Evolutionary conservation across 768 basidiomycete species (phyloP).

Genomic region (Pulveroboletus frians): DNA sequence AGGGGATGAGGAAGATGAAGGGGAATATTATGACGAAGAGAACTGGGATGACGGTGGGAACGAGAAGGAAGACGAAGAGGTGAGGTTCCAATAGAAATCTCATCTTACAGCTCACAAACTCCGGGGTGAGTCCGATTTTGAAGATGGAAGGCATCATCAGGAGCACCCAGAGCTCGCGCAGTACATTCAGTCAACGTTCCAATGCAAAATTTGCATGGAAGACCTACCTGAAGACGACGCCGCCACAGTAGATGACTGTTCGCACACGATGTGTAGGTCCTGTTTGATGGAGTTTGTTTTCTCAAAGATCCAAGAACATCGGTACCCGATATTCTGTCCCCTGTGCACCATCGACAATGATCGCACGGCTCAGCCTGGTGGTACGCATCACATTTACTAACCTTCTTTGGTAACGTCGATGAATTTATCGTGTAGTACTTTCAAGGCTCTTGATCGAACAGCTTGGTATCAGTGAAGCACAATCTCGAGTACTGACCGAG

Average conservation of each 20-base stretch:
- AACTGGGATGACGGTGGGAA: too few relatives aligned
- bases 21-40: too few relatives aligned
- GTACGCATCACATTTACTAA: constrained; percentile 20
- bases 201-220: constrained; percentile 46
- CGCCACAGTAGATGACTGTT: constrained; percentile 36
- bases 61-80: too few relatives aligned
- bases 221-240: too few relatives aligned
- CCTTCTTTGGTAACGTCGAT: background rate
- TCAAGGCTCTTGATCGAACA: constrained; percentile 37
- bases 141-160: constrained; percentile 34
- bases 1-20: too few relatives aligned
- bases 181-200: constrained; percentile 34
- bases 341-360: constrained; percentile 37
- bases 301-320: constrained; percentile 46
- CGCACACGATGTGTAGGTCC: constrained; percentile 49
- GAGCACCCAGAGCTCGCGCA: constrained; percentile 31
- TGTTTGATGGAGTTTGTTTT: constrained; percentile 43
- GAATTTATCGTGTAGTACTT: constrained; percentile 30
- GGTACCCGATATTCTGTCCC: constrained; percentile 60
- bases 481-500: constrained; percentile 39
- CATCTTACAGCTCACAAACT: constrained; percentile 21
- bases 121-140: constrained; percentile 38
- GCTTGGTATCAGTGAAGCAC: constrained; percentile 41
- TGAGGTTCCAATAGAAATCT: too few relatives aligned
- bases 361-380: constrained; percentile 23